Conservation (phyloP, 148 eudicot species). For the Vaccinium myrtillus region DNA sequence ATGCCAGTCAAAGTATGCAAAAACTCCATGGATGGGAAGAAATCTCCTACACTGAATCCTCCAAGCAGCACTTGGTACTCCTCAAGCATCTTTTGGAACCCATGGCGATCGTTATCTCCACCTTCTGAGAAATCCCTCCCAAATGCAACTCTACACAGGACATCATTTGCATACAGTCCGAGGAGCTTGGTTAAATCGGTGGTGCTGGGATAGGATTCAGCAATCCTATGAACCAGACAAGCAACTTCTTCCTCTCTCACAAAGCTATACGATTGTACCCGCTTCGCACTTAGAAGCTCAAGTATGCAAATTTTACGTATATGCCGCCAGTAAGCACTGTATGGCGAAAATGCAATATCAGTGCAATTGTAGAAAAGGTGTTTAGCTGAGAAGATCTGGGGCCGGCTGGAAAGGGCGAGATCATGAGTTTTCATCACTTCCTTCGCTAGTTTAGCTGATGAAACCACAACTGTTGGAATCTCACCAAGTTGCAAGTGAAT, state of each 20-base stretch:
- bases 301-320: slow-evolving; percentile 43
- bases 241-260: slow-evolving; percentile 53
- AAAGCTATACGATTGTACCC: slow-evolving; percentile 41
- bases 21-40: slow-evolving; percentile 52
- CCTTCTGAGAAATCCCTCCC: slow-evolving; percentile 42
- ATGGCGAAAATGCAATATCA: slow-evolving; percentile 46
- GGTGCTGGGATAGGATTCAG: slow-evolving; percentile 19
- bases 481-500: slow-evolving; percentile 46
- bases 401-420: slow-evolving; percentile 41
- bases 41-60: slow-evolving; percentile 49
- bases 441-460: slow-evolving; percentile 45
- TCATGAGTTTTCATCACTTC: slow-evolving; percentile 56
- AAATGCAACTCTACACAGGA: slow-evolving; percentile 43
- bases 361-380: slow-evolving; percentile 48
- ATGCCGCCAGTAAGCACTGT: slow-evolving; percentile 57
- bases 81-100: slow-evolving; percentile 43
- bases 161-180: slow-evolving; percentile 40
- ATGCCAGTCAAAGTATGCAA: slow-evolving; percentile 41
- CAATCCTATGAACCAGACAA: slow-evolving; percentile 32
- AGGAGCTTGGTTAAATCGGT: slow-evolving; percentile 35
- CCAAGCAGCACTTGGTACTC: slow-evolving; percentile 54
- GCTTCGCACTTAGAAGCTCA: slow-evolving; percentile 44
- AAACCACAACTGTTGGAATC: slow-evolving; percentile 43
- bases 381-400: slow-evolving; percentile 42
- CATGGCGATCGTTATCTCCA: slow-evolving; percentile 41